phyloP scores from a whole-genome alignment of 1,284 basidiomycete genomes.

The Lignosus rhinocerotis region DNA sequence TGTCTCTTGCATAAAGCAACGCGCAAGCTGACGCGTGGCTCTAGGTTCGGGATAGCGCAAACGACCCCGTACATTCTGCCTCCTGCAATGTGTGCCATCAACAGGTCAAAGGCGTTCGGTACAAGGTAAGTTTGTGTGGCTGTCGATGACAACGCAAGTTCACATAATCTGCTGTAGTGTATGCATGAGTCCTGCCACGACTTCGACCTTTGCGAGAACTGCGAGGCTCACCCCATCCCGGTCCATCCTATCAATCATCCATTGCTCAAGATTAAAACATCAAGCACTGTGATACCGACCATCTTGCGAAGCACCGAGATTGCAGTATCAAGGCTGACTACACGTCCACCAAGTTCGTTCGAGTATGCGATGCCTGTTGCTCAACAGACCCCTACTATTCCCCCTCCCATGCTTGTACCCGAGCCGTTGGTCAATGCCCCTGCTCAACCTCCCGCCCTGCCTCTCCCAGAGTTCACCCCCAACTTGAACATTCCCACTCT shows the following conservation, averaged over 20 bases:
- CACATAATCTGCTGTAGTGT: constrained; percentile 51
- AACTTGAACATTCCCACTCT: constrained; percentile 3
- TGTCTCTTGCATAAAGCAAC: neutral
- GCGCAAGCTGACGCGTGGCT: neutral
- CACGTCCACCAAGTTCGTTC: neutral
- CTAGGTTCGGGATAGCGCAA: constrained; percentile 20
- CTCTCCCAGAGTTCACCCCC: constrained; percentile 17
- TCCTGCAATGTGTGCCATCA: constrained; percentile 48
- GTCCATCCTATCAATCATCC: constrained; percentile 77
- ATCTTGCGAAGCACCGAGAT: neutral
- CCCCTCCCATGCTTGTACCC: neutral
- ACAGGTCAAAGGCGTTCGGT: constrained; percentile 63
- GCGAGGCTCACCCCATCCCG: constrained; percentile 80
- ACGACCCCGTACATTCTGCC: constrained; percentile 26
- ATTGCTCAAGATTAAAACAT: constrained; percentile 74
- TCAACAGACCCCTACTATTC: neutral
- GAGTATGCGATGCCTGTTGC: neutral
- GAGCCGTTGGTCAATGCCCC: constrained; percentile 6
- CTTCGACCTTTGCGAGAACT: constrained; percentile 81
- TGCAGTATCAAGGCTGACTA: neutral
- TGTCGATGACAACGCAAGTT: constrained; percentile 2
- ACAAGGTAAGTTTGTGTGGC: constrained; percentile 53
- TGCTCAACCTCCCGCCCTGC: constrained; percentile 15
- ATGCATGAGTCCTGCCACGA: constrained; percentile 81
- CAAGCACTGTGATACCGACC: constrained; percentile 50